These are phyloP conservation scores for Karstenula rhodostoma DNA, from an alignment of 2,329 filamentous ascomycete genomes.

Conservation along the genomic window DNA sequence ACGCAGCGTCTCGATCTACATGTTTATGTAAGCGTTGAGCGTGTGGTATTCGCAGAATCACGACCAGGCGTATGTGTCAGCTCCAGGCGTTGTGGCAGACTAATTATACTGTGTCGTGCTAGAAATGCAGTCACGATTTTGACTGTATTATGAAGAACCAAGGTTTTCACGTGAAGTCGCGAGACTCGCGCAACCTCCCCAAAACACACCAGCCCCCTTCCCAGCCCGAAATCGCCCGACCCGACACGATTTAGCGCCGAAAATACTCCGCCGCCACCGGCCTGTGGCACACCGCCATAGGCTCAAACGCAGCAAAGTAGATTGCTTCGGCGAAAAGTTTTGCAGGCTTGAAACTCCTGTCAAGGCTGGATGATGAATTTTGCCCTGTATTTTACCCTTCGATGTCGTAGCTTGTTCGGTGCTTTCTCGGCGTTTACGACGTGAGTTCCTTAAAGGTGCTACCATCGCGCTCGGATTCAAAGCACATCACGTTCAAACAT, in stretches of 20 bases:
- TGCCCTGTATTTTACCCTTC: background rate
- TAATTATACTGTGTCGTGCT: too few relatives aligned
- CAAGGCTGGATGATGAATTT: background rate
- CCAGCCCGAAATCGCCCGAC: conserved; percentile 5
- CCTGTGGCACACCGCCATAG: conserved; percentile 10
- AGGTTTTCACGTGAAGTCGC: background rate
- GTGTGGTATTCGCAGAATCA: background rate
- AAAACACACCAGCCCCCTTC: too few relatives aligned
- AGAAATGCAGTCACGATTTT: too few relatives aligned
- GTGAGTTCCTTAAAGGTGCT: background rate
- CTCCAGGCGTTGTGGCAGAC: too few relatives aligned
- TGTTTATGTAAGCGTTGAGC: background rate
- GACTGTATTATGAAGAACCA: too few relatives aligned
- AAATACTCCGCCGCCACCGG: conserved; percentile 9
- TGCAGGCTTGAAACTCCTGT: background rate
- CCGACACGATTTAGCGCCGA: background rate
- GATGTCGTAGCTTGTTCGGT: background rate
- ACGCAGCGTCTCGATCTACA: background rate
- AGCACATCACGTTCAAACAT: background rate
- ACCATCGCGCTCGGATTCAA: background rate
- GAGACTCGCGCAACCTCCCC: background rate
- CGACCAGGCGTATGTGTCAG: background rate
- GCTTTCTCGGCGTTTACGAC: background rate
- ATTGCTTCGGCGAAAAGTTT: background rate
- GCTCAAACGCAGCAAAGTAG: background rate